A percentile compares a stretch with the other conserved stretches of the same genome.
Evolutionary conservation across 257 asterid species (phyloP).

Genomic region (Vinca minor): DNA sequence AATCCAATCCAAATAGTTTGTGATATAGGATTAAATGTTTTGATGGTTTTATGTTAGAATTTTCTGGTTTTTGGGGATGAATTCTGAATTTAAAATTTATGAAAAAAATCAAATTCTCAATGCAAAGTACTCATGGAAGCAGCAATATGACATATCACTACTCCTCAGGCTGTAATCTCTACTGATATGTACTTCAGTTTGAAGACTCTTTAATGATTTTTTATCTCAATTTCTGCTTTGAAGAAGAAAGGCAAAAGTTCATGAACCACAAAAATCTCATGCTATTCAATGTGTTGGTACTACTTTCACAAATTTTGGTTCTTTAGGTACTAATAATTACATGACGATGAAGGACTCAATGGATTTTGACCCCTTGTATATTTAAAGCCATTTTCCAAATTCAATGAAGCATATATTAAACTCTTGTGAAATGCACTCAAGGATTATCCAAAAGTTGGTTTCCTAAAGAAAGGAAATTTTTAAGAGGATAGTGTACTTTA

Average conservation of each 20-base stretch:
- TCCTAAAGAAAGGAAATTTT: neutral
- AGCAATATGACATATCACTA: neutral
- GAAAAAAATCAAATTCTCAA: neutral
- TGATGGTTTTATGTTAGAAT: no score
- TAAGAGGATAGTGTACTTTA: neutral
- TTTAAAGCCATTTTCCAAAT: neutral
- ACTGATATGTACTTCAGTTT: neutral
- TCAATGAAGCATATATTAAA: neutral
- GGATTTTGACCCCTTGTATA: neutral
- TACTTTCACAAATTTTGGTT: conserved; percentile 3
- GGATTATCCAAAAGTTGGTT: neutral
- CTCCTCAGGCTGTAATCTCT: neutral
- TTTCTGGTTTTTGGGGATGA: no score
- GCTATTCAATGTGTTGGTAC: neutral
- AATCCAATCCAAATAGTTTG: no score
- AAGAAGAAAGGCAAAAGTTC: neutral
- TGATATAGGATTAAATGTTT: no score
- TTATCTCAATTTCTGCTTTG: neutral
- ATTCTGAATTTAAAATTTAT: no score
- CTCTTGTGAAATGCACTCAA: neutral
- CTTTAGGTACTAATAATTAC: neutral
- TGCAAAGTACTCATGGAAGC: neutral
- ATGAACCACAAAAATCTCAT: neutral
- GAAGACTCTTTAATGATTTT: neutral
- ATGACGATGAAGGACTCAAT: neutral